Evolutionary conservation across 2,329 filamentous ascomycete species (phyloP).

Genomic region (Zasmidium cellare): DNA sequence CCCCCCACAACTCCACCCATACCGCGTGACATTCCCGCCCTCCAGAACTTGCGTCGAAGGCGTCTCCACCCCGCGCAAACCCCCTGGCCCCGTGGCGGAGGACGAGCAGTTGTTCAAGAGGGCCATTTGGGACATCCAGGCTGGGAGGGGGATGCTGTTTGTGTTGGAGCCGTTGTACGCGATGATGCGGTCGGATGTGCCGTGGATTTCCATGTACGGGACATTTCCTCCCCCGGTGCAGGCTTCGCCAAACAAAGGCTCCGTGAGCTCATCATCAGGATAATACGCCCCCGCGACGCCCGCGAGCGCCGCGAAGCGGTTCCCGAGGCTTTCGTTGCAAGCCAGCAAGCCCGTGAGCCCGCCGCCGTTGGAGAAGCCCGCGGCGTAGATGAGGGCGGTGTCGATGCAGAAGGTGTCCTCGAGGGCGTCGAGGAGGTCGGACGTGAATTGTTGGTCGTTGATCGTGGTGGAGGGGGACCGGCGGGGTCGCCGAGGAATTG

Average conservation of each 20-base stretch:
- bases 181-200: constrained; percentile 38
- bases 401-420: constrained; percentile 47
- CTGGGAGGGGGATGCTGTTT: background rate
- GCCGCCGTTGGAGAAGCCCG: constrained; percentile 56
- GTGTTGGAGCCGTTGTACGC: constrained; percentile 31
- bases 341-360: constrained; percentile 50
- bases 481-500: constrained; percentile 47
- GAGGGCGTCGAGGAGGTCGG: constrained; percentile 42
- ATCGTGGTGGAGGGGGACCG: constrained; percentile 32
- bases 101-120: constrained; percentile 5
- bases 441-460: constrained; percentile 46
- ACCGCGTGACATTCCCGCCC: constrained; percentile 12
- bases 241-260: constrained; percentile 10
- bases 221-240: constrained; percentile 14
- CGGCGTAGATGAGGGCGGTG: constrained; percentile 42
- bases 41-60: constrained; percentile 6
- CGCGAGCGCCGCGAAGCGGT: constrained; percentile 48
- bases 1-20: constrained; percentile 3
- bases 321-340: constrained; percentile 41
- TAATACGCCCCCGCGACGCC: constrained; percentile 47
- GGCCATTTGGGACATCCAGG: constrained; percentile 15
- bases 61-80: background rate
- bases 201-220: constrained; percentile 43
- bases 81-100: background rate
- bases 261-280: constrained; percentile 9